A percentile compares a stretch with the other conserved stretches of the same genome.
phyloP scores from a whole-genome alignment of 75 land plant genomes.

The Adiantum capillusveneris region DNA sequence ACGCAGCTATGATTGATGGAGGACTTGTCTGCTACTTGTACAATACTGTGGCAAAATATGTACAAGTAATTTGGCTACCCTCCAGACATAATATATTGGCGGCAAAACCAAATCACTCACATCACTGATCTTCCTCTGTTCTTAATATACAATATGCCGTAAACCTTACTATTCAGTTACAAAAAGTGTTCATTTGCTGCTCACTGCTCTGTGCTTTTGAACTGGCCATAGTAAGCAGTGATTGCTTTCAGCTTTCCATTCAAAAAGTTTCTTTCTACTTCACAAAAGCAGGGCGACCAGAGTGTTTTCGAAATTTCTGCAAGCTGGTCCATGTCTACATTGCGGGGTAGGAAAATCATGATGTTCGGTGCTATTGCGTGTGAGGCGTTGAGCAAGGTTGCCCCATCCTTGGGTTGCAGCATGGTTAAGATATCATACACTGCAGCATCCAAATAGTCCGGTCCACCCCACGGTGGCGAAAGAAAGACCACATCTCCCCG shows the following conservation, averaged over 20 bases:
- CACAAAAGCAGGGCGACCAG: slow-evolving; percentile 22
- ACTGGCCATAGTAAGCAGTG: slow-evolving; percentile 30
- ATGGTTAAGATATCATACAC: slow-evolving; percentile 51
- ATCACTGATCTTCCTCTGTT: no score
- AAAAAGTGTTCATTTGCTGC: no score
- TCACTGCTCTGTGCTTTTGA: no score
- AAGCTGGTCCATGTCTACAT: slow-evolving; percentile 38
- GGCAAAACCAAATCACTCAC: no score
- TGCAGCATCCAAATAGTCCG: slow-evolving; percentile 53
- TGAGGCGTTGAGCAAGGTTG: slow-evolving; percentile 30
- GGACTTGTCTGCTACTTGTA: no score
- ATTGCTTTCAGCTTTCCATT: slow-evolving; percentile 24
- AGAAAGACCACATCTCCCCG: slow-evolving; percentile 65
- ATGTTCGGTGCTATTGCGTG: slow-evolving; percentile 39
- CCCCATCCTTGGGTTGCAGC: slow-evolving; percentile 79
- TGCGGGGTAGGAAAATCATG: slow-evolving; percentile 41
- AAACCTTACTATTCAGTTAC: no score
- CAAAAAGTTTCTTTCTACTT: no score
- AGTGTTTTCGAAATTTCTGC: slow-evolving; percentile 29
- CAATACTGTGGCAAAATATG: no score
- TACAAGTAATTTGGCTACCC: no score
- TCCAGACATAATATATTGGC: no score
- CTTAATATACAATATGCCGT: no score
- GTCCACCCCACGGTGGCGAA: slow-evolving; percentile 97
- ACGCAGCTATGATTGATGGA: no score